Conservation (phyloP, 2,329 filamentous ascomycete species). For the Fusarium coicis region DNA sequence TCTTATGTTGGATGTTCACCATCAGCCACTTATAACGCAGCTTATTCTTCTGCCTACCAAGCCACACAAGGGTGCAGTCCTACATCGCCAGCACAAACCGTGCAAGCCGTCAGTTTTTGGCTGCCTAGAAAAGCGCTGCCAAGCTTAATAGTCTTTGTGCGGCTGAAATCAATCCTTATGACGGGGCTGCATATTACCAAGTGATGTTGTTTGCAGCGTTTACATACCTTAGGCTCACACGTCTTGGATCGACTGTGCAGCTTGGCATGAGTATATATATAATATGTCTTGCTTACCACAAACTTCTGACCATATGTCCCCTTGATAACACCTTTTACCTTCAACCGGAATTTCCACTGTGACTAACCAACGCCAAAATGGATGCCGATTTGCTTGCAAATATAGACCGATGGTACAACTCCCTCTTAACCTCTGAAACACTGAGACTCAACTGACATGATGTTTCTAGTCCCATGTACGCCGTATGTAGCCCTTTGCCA, state of each 20-base stretch:
- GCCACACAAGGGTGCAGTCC: neutral
- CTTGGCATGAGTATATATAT: neutral
- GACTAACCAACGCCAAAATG: conserved; percentile 39
- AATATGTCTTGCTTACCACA: neutral
- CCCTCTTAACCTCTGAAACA: neutral
- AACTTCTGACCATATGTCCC: neutral
- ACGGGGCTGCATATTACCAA: neutral
- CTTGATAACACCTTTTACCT: neutral
- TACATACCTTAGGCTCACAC: neutral
- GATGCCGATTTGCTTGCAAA: conserved; percentile 46
- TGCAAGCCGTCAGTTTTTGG: neutral
- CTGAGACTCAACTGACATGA: conserved; percentile 1
- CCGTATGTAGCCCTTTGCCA: conserved; percentile 48
- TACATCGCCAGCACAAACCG: neutral
- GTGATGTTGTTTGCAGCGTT: neutral
- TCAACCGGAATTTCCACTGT: neutral
- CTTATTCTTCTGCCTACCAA: conserved; percentile 49
- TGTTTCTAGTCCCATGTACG: conserved; percentile 54
- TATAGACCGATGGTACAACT: conserved; percentile 51
- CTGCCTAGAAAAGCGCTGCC: conserved; percentile 16
- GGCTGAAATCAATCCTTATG: neutral
- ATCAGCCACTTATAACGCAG: conserved; percentile 42
- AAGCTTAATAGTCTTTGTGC: neutral
- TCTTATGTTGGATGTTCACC: neutral
- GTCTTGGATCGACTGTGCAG: neutral